phyloP scores from a whole-genome alignment of 352 stramenopile species.

The Globisporangium perplexum region DNA sequence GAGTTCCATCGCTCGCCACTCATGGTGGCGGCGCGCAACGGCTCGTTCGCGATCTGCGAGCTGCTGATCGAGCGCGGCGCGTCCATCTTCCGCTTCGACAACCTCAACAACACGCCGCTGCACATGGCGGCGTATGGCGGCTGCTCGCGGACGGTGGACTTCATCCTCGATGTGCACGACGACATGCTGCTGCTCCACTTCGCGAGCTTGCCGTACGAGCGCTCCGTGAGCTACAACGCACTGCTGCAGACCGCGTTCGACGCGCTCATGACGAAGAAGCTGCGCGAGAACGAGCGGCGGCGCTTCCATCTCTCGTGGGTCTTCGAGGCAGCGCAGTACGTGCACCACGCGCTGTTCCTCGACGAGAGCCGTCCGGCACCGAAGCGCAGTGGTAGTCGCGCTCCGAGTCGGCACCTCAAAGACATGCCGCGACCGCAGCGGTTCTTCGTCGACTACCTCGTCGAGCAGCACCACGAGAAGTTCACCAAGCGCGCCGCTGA shows the following conservation, averaged over 20 bases:
- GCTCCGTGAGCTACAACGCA: conserved; percentile 23
- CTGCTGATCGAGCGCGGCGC: conserved; percentile 36
- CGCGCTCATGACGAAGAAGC: conserved; percentile 44
- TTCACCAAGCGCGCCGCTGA: conserved; percentile 16
- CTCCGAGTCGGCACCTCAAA: not conserved
- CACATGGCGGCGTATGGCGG: conserved; percentile 65
- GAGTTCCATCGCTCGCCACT: conserved; percentile 51
- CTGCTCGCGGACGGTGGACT: conserved; percentile 24
- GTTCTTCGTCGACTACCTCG: conserved; percentile 40
- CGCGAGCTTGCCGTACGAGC: conserved; percentile 24
- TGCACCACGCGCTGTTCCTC: conserved; percentile 31
- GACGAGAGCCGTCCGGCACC: not conserved
- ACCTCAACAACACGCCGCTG: conserved; percentile 59
- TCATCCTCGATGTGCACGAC: conserved; percentile 45
- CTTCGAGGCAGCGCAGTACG: conserved; percentile 40
- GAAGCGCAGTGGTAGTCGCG: conserved; percentile 5
- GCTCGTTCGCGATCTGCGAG: conserved; percentile 40
- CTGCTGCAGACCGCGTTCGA: conserved; percentile 38
- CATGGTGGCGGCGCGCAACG: conserved; percentile 48
- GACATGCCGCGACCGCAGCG: conserved; percentile 22
- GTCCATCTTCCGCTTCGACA: conserved; percentile 44
- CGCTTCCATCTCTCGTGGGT: conserved; percentile 63
- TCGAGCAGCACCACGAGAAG: conserved; percentile 36
- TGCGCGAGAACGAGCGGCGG: conserved; percentile 56
- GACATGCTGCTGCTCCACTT: conserved; percentile 42